Conservation (phyloP, 2,329 filamentous ascomycete genomes). For the Penicillium sp. region DNA sequence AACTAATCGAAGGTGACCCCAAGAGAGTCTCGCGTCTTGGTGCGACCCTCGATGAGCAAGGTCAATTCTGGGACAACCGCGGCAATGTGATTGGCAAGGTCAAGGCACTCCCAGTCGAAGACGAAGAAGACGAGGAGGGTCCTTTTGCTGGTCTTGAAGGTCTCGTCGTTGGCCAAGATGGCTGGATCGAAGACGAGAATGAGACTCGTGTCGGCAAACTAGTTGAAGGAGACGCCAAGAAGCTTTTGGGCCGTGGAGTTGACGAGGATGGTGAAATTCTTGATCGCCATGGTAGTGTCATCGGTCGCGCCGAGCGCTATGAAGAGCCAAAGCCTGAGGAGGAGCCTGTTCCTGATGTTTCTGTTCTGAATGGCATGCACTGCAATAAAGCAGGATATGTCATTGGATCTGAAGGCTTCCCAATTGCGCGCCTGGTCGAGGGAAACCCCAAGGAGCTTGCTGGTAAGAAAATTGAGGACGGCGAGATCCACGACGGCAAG, state of each 20-base stretch:
- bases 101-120: conserved; percentile 37
- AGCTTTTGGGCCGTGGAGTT: conserved; percentile 62
- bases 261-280: conserved; percentile 67
- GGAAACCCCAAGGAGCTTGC: conserved; percentile 58
- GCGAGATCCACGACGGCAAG: conserved; percentile 60
- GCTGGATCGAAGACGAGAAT: conserved; percentile 55
- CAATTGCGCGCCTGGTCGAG: conserved; percentile 60
- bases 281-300: conserved; percentile 65
- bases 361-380: conserved; percentile 56
- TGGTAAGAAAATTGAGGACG: conserved; percentile 61
- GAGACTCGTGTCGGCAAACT: conserved; percentile 55
- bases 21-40: conserved; percentile 60
- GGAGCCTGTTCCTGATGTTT: conserved; percentile 56
- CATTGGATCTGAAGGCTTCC: conserved; percentile 57
- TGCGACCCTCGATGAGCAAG: conserved; percentile 57
- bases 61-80: conserved; percentile 67
- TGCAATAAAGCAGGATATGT: conserved; percentile 65
- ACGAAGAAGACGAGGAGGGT: conserved; percentile 41
- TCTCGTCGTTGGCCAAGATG: conserved; percentile 52
- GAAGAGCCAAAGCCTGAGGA: conserved; percentile 57
- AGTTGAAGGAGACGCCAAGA: conserved; percentile 63
- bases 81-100: conserved; percentile 63
- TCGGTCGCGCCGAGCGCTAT: conserved; percentile 60
- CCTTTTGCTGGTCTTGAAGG: conserved; percentile 52
- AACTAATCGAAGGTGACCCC: conserved; percentile 64